phyloP scores from a whole-genome alignment of 176 grass and related monocot species.

The Triticum timopheevii region DNA sequence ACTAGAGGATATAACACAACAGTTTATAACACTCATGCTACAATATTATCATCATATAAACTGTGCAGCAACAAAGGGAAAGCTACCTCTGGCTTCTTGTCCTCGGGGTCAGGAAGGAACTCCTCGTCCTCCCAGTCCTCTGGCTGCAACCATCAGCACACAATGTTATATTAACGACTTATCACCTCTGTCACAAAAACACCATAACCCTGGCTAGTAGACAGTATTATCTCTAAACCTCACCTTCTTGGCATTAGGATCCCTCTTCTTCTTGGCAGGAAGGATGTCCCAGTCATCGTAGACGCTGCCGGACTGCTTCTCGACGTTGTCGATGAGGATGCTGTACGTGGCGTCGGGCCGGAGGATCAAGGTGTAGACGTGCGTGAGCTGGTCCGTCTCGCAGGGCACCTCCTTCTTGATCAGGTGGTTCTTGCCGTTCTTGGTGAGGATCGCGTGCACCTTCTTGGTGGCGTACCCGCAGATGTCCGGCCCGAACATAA shows the following conservation, averaged over 20 bases:
- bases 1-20: background rate
- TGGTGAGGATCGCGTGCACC: conserved; percentile 58
- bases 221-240: background rate
- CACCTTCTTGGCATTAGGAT: conserved; percentile 86
- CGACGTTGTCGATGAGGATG: conserved; percentile 62
- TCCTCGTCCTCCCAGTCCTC: conserved; percentile 74
- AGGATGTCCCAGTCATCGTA: conserved; percentile 73
- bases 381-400: conserved; percentile 62
- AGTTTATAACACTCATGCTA: background rate
- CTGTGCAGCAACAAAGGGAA: background rate
- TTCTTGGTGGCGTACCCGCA: conserved; percentile 62
- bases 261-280: conserved; percentile 54
- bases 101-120: conserved; percentile 64
- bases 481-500: conserved; percentile 80
- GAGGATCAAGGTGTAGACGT: conserved; percentile 68
- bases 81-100: conserved; percentile 70
- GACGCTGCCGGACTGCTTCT: conserved; percentile 61
- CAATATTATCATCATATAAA: background rate
- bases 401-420: conserved; percentile 70
- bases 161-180: too few species aligned
- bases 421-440: conserved; percentile 59
- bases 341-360: conserved; percentile 55
- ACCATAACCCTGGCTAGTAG: background rate
- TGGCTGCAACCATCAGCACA: conserved; percentile 39
- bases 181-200: background rate